Base-by-base conservation (phyloP, 495 filamentous ascomycete species). In the Parmelia sp. region DNA sequence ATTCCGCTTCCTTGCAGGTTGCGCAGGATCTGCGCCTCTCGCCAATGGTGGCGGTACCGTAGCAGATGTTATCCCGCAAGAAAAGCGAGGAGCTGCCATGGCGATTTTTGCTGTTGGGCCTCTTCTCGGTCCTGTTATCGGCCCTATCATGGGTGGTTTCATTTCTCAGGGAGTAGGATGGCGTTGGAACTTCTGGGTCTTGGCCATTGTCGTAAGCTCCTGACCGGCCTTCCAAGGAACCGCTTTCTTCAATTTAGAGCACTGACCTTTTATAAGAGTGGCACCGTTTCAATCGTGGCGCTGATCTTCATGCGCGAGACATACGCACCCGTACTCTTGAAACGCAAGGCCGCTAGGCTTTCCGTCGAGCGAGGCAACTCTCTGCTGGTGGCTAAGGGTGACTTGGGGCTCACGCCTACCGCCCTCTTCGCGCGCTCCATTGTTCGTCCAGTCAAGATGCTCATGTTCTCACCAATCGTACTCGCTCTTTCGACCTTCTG, bases 31-130 rank as follows among this genome's bases (percentile, higher is more conserved):
- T 4, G 70, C 78, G 0, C 77, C 14, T 1, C 51, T 84, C 1
- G 79, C 81, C 0, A 74, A 77, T 37, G 83, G 81, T 23, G 78
- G 77, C 4, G 83, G 78, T 3, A 78, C 74, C 1, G 79, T 84
- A 61, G 79, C 80, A 0, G 83, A 86, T 62, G 47, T 84, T 4
- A 75, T 83, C 65, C 70, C 75, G 0, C 62, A 68, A 0, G 77
- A 81, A 53, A 68, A 77, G 63, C 73, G 82, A 21, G 83, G 81
- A 12, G 66, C 70, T 10, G 79, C 77, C 7, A 78, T 85, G 74
- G 72, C 78, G 5, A 74, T 81, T 12, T 84, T 71, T 70, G 73
- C 73, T 14, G 59, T 83, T n/a, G 80, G 81, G 8, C 76, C 78
- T 15, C 25, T 59, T 7, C 55, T 65, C 4, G 57, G 53, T 31